Percentiles rank a stretch among this genome's conserved stretches.
Conservation (phyloP, 1,139 yeast species). For the Scheffersomyces parashehatae region DNA sequence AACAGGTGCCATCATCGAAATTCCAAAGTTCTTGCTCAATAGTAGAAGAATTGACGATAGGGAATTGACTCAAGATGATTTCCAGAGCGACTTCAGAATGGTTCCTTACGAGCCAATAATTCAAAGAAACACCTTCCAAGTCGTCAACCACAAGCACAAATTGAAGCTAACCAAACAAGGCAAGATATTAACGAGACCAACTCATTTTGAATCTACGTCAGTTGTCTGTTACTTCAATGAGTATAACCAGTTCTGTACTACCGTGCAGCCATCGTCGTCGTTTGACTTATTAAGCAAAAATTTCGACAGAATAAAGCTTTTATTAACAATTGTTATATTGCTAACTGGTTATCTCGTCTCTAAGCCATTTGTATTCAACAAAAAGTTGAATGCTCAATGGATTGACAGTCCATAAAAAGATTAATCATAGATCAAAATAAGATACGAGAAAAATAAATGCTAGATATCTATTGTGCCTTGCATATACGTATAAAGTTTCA, state of each 20-base stretch:
- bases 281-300: slow-evolving; percentile 72
- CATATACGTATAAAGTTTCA: slow-evolving; percentile 2
- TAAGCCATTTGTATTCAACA: slow-evolving; percentile 21
- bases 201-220: slow-evolving; percentile 80
- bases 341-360: slow-evolving; percentile 33
- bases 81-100: slow-evolving; percentile 57
- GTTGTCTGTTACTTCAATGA: slow-evolving; percentile 66
- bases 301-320: slow-evolving; percentile 68
- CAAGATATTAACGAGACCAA: slow-evolving; percentile 54
- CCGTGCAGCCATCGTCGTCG: slow-evolving; percentile 77
- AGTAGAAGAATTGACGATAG: slow-evolving; percentile 62
- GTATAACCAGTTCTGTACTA: slow-evolving; percentile 71
- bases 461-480: not conserved
- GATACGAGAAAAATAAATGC: not conserved
- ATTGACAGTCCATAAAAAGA: slow-evolving; percentile 10
- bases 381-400: slow-evolving; percentile 23
- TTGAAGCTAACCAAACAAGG: slow-evolving; percentile 38
- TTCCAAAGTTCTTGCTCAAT: slow-evolving; percentile 68
- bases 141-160: slow-evolving; percentile 38
- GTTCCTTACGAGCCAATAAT: slow-evolving; percentile 69
- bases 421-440: not conserved
- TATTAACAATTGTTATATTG: slow-evolving; percentile 59
- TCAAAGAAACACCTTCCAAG: slow-evolving; percentile 43
- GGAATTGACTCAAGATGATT: slow-evolving; percentile 54
- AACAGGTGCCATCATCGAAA: slow-evolving; percentile 62